Conservation (phyloP, 768 basidiomycete genomes). For the Russula lepida region DNA sequence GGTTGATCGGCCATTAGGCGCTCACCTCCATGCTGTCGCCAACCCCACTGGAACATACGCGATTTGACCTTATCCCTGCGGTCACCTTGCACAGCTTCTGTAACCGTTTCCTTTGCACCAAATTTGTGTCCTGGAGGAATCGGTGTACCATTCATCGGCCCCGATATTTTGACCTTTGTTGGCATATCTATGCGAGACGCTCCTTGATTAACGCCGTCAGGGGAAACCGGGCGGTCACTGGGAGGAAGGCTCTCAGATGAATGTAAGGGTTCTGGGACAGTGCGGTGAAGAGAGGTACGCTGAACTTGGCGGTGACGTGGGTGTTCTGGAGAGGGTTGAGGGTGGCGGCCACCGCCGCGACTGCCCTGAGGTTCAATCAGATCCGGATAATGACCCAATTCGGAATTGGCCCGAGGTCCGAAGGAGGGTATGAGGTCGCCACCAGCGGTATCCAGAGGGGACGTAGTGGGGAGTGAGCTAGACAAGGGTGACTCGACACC, state of each 20-base stretch:
- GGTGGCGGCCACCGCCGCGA: constrained; percentile 26
- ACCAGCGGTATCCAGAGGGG: constrained; percentile 33
- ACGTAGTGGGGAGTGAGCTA: constrained; percentile 44
- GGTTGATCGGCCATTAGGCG: background rate
- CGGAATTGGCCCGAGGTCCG: constrained; percentile 63
- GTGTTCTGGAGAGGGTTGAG: constrained; percentile 47
- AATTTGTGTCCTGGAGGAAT: constrained; percentile 90
- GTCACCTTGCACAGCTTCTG: constrained; percentile 19
- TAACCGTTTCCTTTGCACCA: constrained; percentile 59
- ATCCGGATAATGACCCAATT: constrained; percentile 75
- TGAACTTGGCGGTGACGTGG: constrained; percentile 46
- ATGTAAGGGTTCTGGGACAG: constrained; percentile 39
- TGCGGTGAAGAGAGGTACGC: constrained; percentile 60
- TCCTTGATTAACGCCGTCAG: constrained; percentile 41
- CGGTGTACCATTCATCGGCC: constrained; percentile 74
- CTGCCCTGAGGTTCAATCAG: constrained; percentile 36
- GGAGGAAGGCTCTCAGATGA: constrained; percentile 39
- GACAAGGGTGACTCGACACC: constrained; percentile 56
- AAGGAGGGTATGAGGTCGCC: constrained; percentile 22
- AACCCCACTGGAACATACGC: constrained; percentile 80
- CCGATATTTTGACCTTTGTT: constrained; percentile 79
- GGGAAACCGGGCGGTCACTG: constrained; percentile 30
- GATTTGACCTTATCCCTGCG: constrained; percentile 90
- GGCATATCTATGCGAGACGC: constrained; percentile 41
- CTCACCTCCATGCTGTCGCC: constrained; percentile 46